A percentile compares a stretch with the other conserved stretches of the same genome.
phyloP scores from a whole-genome alignment of 176 grass and related monocot species.

The Ensete ventricosum region DNA sequence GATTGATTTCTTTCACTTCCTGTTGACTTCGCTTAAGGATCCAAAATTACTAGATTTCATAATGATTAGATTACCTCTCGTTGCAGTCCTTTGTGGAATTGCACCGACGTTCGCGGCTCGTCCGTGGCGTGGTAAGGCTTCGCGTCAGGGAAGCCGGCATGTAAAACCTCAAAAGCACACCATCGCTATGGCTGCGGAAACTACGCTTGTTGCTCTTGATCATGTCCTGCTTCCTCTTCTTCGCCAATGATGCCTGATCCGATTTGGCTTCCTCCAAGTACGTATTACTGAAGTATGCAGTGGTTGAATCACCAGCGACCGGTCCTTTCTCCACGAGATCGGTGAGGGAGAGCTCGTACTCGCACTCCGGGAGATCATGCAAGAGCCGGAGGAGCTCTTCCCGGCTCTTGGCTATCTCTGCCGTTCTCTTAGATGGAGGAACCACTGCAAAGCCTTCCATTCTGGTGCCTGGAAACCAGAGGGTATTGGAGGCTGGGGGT shows the following conservation, averaged over 20 bases:
- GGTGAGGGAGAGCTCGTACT: conserved; percentile 79
- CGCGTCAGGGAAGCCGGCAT: conserved; percentile 56
- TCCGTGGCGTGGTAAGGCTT: conserved; percentile 59
- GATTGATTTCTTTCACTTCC: too few relatives aligned
- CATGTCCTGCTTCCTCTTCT: conserved; percentile 26
- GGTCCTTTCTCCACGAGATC: conserved; percentile 57
- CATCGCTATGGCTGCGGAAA: conserved; percentile 68
- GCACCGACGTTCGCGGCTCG: conserved; percentile 9
- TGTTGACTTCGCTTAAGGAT: too few relatives aligned
- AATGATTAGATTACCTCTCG: conserved; percentile 28
- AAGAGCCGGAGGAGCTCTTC: conserved; percentile 74
- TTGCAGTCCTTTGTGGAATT: conserved; percentile 17
- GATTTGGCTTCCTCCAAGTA: background rate
- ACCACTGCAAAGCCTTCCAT: conserved; percentile 1
- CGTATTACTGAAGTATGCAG: background rate
- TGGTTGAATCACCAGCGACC: background rate
- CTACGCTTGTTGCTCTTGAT: conserved; percentile 25
- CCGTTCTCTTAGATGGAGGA: conserved; percentile 35
- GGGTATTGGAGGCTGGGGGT: background rate
- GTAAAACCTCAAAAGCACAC: conserved; percentile 87
- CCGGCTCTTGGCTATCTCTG: conserved; percentile 49
- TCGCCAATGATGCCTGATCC: background rate
- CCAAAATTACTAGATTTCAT: too few relatives aligned
- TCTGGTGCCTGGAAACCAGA: conserved; percentile 47
- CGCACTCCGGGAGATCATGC: conserved; percentile 60